Evolutionary conservation across 768 basidiomycete genomes (phyloP), one percentile per base, ranked within the genome.

Genomic region (Pleurotus tuoliensis): DNA sequence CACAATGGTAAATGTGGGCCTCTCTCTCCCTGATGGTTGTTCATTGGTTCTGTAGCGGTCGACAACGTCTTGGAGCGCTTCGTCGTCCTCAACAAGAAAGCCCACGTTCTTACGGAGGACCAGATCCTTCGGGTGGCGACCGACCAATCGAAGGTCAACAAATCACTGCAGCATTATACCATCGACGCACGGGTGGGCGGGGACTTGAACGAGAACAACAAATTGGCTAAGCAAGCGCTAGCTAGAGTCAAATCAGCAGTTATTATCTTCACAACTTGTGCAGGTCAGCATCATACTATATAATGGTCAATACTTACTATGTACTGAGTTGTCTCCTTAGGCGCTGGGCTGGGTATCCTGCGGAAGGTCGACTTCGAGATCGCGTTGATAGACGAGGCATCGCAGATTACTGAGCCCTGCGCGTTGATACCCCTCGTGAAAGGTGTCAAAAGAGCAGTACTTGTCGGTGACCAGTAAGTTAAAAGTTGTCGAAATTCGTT

Each of bases 401-500:
- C 85, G 0, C 86, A 87, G 63, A 80, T 88, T 7, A 87, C 84
- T 0, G 87, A 88, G 59, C 82, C 85, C 2, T 78, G 77, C 49
- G 79, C 85, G 0, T 70, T 88, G 34, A 86, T 88, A 27, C 85
- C 87, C 0, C 71, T 88, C 3, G 83, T 86, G 9, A 88, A 88
- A 63, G 86, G 84, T 2, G 78, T 81, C 45, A 67, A 69, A 47
- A 70, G 76, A 46, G 85, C 81, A 0, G 76, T 87, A 4, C 69
- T 88, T 11, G 86, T 88, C 3, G 87, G 87, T 8, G 85, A 88
- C 61, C 86, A 88, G 87, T 88, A 61, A 71, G 24, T n/a, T n/a
- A n/a, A n/a, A n/a, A n/a, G n/a, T 25, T 25, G 24, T 24, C 22
- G 22, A 24, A 24, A 24, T 24, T 24, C 22, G 22, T 3, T 24